Percentiles rank a stretch among this genome's conserved stretches.
Conservation (phyloP, 208 protist genomes). For the Leishmania martiniquensis region DNA sequence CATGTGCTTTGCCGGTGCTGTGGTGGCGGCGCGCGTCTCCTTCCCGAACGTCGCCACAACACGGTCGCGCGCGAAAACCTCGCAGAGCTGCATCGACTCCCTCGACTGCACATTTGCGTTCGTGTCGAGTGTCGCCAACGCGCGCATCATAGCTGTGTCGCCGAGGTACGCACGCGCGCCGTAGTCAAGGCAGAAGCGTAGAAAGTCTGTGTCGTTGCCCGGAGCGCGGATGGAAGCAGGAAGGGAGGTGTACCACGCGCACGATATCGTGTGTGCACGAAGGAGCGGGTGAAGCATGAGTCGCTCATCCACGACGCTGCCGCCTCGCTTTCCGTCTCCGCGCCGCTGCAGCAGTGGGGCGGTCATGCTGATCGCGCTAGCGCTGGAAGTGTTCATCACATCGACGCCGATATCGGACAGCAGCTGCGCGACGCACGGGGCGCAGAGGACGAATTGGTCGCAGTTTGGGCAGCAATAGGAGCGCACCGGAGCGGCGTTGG, state of each 20-base stretch:
- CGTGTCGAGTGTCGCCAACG: slow-evolving; percentile 39
- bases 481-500: not conserved
- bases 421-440: slow-evolving; percentile 28
- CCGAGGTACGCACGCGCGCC: slow-evolving; percentile 50
- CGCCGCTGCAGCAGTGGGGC: not conserved
- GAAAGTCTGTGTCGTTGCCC: slow-evolving; percentile 78
- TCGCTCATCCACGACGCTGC: slow-evolving; percentile 4
- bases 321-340: not conserved
- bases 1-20: not conserved
- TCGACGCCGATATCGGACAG: slow-evolving; percentile 4
- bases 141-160: slow-evolving; percentile 38
- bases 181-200: slow-evolving; percentile 81
- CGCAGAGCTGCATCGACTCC: slow-evolving; percentile 49
- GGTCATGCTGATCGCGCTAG: not conserved
- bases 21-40: not conserved
- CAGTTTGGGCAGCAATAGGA: slow-evolving; percentile 57
- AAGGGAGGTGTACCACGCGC: slow-evolving; percentile 71
- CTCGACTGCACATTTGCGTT: slow-evolving; percentile 46
- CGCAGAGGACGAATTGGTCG: slow-evolving; percentile 78
- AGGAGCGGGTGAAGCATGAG: slow-evolving; percentile 32
- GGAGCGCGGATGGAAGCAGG: slow-evolving; percentile 54
- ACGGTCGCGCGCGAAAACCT: slow-evolving; percentile 61
- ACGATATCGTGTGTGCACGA: slow-evolving; percentile 55
- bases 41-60: slow-evolving; percentile 46
- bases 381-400: not conserved